These are phyloP conservation scores for Penicillium sp. DNA, from an alignment of 2,329 filamentous ascomycete species.

Conservation along the genomic window DNA sequence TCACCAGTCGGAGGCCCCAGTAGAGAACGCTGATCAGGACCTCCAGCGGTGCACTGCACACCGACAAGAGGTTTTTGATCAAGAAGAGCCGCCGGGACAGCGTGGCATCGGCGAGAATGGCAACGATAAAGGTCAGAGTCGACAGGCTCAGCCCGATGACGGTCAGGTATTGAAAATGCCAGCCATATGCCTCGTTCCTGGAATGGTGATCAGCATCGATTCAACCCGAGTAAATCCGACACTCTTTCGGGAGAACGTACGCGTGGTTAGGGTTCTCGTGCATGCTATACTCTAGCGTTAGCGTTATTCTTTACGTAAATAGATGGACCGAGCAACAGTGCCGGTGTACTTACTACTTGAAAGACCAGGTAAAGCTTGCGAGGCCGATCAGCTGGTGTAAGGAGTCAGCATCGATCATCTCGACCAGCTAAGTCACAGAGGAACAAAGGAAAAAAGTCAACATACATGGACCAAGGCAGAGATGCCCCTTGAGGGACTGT, in stretches of 20 bases:
- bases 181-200: slow-evolving; percentile 64
- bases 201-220: slow-evolving; percentile 1
- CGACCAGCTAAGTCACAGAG: neutral
- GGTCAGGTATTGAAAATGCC: slow-evolving; percentile 69
- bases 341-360: slow-evolving; percentile 43
- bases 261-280: slow-evolving; percentile 47
- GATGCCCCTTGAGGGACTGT: slow-evolving; percentile 47
- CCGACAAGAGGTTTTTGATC: slow-evolving; percentile 61
- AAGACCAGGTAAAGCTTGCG: slow-evolving; percentile 49
- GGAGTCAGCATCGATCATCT: slow-evolving; percentile 20
- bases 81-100: slow-evolving; percentile 57
- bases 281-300: slow-evolving; percentile 36
- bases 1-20: slow-evolving; percentile 60
- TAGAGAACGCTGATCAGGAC: slow-evolving; percentile 65
- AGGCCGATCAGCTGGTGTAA: slow-evolving; percentile 41
- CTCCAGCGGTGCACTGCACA: slow-evolving; percentile 63
- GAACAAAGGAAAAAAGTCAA: neutral
- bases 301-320: slow-evolving; percentile 3
- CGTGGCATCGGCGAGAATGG: slow-evolving; percentile 60
- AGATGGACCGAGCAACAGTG: neutral
- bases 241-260: slow-evolving; percentile 32
- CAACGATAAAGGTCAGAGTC: slow-evolving; percentile 59
- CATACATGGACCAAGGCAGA: slow-evolving; percentile 51
- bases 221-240: neutral
- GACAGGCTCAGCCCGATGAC: slow-evolving; percentile 64